Evolutionary conservation across 1,139 yeast species (phyloP).

Genomic region (Pichia inconspicua): DNA sequence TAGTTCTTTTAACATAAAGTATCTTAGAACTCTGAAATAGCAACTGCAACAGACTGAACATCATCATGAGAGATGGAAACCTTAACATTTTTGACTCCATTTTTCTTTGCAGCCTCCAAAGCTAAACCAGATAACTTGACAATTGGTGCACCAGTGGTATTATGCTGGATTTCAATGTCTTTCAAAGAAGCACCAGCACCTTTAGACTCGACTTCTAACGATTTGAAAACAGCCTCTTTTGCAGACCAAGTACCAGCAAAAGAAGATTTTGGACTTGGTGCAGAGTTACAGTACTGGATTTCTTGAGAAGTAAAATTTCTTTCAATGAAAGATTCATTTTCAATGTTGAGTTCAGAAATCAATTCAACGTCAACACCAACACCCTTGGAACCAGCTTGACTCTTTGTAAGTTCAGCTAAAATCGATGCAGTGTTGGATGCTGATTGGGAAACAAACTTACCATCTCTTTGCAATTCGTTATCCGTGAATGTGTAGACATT

Average conservation of each 20-base stretch:
- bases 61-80: constrained; percentile 96
- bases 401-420: constrained; percentile 38
- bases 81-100: constrained; percentile 64
- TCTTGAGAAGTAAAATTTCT: constrained; percentile 85
- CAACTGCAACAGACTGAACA: constrained; percentile 95
- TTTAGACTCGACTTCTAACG: constrained; percentile 77
- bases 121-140: constrained; percentile 77
- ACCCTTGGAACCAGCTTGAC: constrained; percentile 51
- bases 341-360: constrained; percentile 68
- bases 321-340: constrained; percentile 80
- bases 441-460: constrained; percentile 29
- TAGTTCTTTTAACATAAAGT: too few species aligned
- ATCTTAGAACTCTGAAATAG: constrained; percentile 61
- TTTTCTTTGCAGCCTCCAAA: constrained; percentile 56
- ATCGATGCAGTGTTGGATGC: constrained; percentile 37
- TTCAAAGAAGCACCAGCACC: constrained; percentile 94
- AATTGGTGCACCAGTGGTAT: constrained; percentile 70
- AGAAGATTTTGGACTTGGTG: constrained; percentile 79
- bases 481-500: constrained; percentile 43
- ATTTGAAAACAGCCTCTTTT: constrained; percentile 97
- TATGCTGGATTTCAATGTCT: constrained; percentile 82
- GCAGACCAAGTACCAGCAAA: constrained; percentile 99
- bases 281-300: constrained; percentile 63
- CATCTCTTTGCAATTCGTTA: constrained; percentile 34
- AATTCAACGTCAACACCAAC: constrained; percentile 98